Percentiles rank a stretch among this genome's conserved stretches.
These are phyloP conservation scores for Pseudomonodictys pantanalensis DNA, from an alignment of 495 filamentous ascomycete genomes.

Conservation along the genomic window DNA sequence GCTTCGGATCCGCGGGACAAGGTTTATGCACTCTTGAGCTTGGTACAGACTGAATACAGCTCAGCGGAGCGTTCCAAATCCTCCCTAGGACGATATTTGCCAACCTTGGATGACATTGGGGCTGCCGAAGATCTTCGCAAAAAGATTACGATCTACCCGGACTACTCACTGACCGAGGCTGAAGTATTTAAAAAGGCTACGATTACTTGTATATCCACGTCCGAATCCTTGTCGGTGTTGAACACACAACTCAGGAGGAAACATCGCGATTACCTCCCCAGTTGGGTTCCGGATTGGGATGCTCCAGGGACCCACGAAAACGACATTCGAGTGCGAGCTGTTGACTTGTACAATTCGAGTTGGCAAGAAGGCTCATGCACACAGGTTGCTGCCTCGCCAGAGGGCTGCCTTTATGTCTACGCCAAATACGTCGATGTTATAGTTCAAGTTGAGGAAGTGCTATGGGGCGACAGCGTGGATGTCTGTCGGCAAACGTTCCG, in stretches of 20 bases:
- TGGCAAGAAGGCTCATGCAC: background rate
- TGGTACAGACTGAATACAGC: background rate
- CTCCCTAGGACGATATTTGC: no score
- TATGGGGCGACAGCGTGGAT: background rate
- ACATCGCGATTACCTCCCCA: background rate
- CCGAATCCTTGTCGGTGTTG: slow-evolving; percentile 2
- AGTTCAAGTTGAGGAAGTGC: background rate
- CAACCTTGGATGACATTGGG: no score
- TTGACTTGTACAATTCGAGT: slow-evolving; percentile 4
- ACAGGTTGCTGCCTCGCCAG: background rate
- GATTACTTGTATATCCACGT: background rate
- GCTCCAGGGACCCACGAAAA: background rate
- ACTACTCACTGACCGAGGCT: slow-evolving; percentile 5
- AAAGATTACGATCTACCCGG: background rate
- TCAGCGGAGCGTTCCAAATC: no score
- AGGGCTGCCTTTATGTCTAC: background rate
- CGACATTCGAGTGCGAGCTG: background rate
- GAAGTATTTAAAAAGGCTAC: slow-evolving; percentile 3
- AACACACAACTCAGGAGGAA: background rate
- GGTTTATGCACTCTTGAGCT: slow-evolving; percentile 2
- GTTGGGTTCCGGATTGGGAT: slow-evolving; percentile 11
- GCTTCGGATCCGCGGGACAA: slow-evolving; percentile 7
- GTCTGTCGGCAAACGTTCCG: background rate
- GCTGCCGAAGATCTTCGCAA: no score
- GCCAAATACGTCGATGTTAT: background rate